These are phyloP conservation scores for Neonectria punicea DNA, from an alignment of 2,329 filamentous ascomycete genomes.

Conservation along the genomic window DNA sequence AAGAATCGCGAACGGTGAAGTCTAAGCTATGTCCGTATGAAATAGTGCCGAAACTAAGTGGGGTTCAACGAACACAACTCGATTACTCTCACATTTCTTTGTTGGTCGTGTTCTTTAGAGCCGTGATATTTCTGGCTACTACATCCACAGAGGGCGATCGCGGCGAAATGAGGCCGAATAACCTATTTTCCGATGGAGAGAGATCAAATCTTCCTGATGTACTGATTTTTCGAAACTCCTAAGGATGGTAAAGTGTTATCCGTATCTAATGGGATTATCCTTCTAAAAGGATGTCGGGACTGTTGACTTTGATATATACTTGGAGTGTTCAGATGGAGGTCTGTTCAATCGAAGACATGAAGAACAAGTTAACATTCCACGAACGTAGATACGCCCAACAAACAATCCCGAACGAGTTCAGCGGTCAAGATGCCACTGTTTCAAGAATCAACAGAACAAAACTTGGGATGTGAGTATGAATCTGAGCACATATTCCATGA, in stretches of 20 bases:
- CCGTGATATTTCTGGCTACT: too few species aligned
- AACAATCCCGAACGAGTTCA: not conserved
- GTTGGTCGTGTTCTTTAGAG: too few species aligned
- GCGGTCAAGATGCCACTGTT: not conserved
- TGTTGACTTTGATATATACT: not conserved
- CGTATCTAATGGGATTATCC: not conserved
- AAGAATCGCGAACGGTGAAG: too few species aligned
- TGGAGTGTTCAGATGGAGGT: not conserved
- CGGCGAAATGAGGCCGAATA: too few species aligned
- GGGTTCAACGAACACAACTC: too few species aligned
- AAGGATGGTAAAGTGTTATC: not conserved
- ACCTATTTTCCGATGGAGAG: too few species aligned
- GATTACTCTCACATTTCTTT: too few species aligned
- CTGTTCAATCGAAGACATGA: not conserved
- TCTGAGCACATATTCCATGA: not conserved
- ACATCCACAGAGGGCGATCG: too few species aligned
- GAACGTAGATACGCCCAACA: not conserved
- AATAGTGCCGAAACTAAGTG: too few species aligned
- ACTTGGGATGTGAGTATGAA: not conserved
- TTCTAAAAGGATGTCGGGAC: not conserved
- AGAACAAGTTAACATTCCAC: not conserved
- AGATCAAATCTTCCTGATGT: too few species aligned
- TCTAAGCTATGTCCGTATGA: too few species aligned
- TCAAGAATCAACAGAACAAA: not conserved
- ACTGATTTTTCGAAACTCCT: not conserved